Base-by-base conservation (phyloP, 140 eudicot species). In the Oenanthe javanica region DNA sequence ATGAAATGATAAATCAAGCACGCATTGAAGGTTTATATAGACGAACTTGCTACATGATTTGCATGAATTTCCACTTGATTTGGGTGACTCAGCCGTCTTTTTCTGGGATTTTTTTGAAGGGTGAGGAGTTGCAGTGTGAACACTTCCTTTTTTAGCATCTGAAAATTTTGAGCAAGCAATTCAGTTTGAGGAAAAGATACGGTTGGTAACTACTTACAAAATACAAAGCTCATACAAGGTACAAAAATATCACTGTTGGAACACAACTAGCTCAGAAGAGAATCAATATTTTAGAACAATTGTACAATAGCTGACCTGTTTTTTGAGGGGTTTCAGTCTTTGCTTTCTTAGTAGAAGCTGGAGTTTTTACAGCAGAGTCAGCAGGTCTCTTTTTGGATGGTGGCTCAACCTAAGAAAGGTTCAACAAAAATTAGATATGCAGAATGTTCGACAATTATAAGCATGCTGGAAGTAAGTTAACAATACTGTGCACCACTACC, bases 311-410 rank as follows among this genome's bases (percentile, higher is more conserved):
- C 45, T 38, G 42, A 86, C 85, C 87, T 76, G 87, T 21, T 57
- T 86, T 86, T n/a, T 73, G 81, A 18, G 86, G 85, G 16, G 89
- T 75, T 25, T 81, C 77, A 3, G 55, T 5, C 72, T 86, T 86
- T 27, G 85, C 71, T 76, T 86, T 86, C 49, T 86, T 86, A 2
- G 77, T 59, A 57, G 84, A 43, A 61, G 25, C 83, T 36, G 87
- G 85, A 51, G 85, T 77, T 47, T 80, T 79, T 10, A 45, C 40
- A 0, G 76, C 82, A 67, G 87, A 77, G 23, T 25, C 72, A 15
- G 76, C 27, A 61, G 85, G 81, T 48, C 87, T 78, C 82, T 86
- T 86, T 78, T 83, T 83, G 52, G 48, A 16, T 48, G 43, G 82
- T 48, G 43, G 82, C 67, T 46, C 79, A 72, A 74, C 54, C 85